Base-by-base conservation (phyloP, 1,284 basidiomycete species). In the Ustilago xerochloae region DNA sequence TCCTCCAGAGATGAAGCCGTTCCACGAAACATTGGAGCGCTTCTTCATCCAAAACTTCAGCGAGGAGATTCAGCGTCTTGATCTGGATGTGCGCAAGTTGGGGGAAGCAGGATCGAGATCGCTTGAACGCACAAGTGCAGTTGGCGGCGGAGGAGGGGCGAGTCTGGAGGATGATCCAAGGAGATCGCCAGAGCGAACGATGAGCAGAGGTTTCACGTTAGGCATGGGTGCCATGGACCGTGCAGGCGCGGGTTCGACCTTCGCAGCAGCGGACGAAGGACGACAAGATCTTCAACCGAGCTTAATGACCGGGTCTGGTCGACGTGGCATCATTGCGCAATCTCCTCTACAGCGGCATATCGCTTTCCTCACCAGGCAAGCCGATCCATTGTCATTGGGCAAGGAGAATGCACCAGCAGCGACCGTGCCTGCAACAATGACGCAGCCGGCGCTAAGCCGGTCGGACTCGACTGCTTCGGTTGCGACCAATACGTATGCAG, bases 41-140 rank as follows among this genome's bases (percentile, higher is more conserved):
- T 57, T 97, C 85, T 97, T 94, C 87, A 88, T 88, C 61, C 93
- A 92, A 85, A 94, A 94, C 79, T 97, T 94, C 85, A 86, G 90
- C 0, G 93, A 94, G 24, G 95, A 98, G 85, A 92, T 97, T 39
- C 54, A 67, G 18, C 65, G 80, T 18, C 66, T 84, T 47, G 74
- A 70, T 6, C 49, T 81, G 30, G 68, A 78, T 32, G 48, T 75
- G 12, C 55, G 63, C 26, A 61, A 58, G 61, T 53, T 71, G 13
- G 67, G 56, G 15, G 58, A 51, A n/a, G 43, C 56, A 4, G 43
- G 29, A 3, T 54, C 58, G 5, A 33, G 6, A 13, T 66, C 63
- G 12, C 41, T 56, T 8, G 68, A 71, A 18, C 41, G 57, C 36
- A 48, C 24, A 0, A 56, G 48, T 36, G 52, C 41, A 7, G 39